Evolutionary conservation across 2,329 filamentous ascomycete species (phyloP).

Genomic region (Didymella keratinophila): DNA sequence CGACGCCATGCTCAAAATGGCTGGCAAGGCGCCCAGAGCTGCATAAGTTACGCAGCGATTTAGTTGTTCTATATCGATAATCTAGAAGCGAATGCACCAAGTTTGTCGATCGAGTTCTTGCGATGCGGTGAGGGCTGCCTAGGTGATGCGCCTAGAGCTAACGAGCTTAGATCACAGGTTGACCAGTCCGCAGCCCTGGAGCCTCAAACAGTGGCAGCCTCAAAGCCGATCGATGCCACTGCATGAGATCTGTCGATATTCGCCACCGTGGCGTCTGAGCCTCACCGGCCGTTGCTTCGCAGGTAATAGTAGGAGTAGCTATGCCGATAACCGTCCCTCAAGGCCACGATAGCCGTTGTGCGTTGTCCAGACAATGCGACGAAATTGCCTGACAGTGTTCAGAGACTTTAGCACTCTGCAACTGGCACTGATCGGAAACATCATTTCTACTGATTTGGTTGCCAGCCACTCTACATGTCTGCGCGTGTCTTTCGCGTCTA

Average conservation of each 20-base stretch:
- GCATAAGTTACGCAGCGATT: not conserved
- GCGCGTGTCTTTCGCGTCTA: constrained; percentile 11
- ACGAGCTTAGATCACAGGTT: not conserved
- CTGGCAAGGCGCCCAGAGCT: constrained; percentile 21
- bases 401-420: not conserved
- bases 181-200: not conserved
- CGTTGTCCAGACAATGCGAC: constrained; percentile 2
- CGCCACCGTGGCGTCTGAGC: not conserved
- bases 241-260: constrained; percentile 4
- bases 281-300: not conserved
- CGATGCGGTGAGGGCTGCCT: constrained; percentile 4
- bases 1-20: constrained; percentile 52
- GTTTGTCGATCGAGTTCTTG: not conserved
- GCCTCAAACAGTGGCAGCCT: not conserved
- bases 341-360: not conserved
- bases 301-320: not conserved
- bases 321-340: not conserved
- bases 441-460: not conserved
- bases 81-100: constrained; percentile 12
- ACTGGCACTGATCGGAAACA: constrained; percentile 6
- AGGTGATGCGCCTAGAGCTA: not conserved
- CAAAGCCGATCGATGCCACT: not conserved
- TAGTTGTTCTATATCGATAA: not conserved
- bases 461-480: constrained; percentile 14
- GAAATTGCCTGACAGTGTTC: not conserved